Evolutionary conservation across 306 rosid genomes (phyloP), one percentile per base, ranked within the genome.

Genomic region (Gleditsia sinensis): DNA sequence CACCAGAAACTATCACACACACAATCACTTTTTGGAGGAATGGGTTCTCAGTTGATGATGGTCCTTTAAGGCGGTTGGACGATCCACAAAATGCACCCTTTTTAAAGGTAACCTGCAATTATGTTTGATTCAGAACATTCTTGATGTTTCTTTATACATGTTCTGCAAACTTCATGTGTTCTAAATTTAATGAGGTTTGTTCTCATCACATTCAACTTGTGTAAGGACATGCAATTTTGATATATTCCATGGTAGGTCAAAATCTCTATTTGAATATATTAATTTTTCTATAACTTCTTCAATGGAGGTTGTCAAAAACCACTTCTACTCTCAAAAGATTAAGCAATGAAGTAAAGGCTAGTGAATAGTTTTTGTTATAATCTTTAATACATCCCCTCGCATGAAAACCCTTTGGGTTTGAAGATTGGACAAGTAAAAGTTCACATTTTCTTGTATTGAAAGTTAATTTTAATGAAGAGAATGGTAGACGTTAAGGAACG

Each of bases 11-110:
- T 46, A 50, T 89, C 48, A 74, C 68, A 7, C 89, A 85, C 81
- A 63, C 80, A n/a, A 84, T 93, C 63, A 91, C 91, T 14, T 89
- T 93, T 34, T 93, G 97, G 98, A 83, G 89, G 71, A 93, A 93
- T 67, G 98, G 98, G 0, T 93, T 93, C 83, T 80, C 93, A 9
- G 69, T 93, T 17, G 69, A 91, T 74, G 87, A 87, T 20, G 98
- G 98, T 33, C 97, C 97, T 23, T 51, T 88, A 24, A 62, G 97
- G 57, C 81, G 88, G 43, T 58, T 89, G 30, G 88, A 90, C 50
- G 98, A 93, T 83, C 98, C 97, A 0, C 87, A 64, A 74, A 93
- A 93, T 83, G 93, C 89, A 8, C 69, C 86, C 0, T 93, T 93
- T 79, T 67, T 93, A 64, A 89, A 89, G 92, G 98, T 88, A 91